Base-by-base conservation (phyloP, 495 filamentous ascomycete genomes). In the Tuber microsphaerosporum region DNA sequence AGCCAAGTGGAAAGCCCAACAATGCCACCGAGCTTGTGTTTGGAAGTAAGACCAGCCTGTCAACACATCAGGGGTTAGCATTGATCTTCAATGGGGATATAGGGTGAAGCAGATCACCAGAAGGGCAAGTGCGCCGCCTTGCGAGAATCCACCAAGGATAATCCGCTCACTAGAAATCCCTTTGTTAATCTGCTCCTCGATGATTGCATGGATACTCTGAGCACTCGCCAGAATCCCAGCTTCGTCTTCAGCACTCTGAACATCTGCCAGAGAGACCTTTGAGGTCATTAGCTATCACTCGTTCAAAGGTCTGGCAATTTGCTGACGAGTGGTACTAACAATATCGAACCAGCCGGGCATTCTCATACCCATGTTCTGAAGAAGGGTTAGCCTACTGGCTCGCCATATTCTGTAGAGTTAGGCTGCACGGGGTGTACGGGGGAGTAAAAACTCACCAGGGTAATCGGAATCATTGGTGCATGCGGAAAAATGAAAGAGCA, bases 281-380 rank as follows among this genome's bases (percentile, higher is more conserved):
- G 39, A 73, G 37, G 31, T 81, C 80, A 81, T 81, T 46, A 79
- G 71, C 1, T 68, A 71, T 77, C 72, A 78, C 73, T 79, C 61
- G 46, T 10, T 65, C 26, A 75, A 44, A 2, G 31, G 20, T 43
- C 19, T 34, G 12, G 31, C 44, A n/a, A 34, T 43, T 39, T n/a
- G 34, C 31, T 69, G 22, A 82, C 81, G 44, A 83, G 82, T 16
- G 84, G 81, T 26, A 84, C 91, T 90, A 84, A 91, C 88, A 80
- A 97, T 92, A 80, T 97, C 93, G 82, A 94, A 97, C 94, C 94
- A 97, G 31, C 91, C 93, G 6, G 94, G 93, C 92, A 97, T 94
- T 16, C 83, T 83, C 91, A 93, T 91, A 45, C 93, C 93, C 56
- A 88, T 85, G 83, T 95, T 93, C 92, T 93, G 77, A 74, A 48